phyloP scores from a whole-genome alignment of 139 green algal genomes.

The Marvania coccoides region DNA sequence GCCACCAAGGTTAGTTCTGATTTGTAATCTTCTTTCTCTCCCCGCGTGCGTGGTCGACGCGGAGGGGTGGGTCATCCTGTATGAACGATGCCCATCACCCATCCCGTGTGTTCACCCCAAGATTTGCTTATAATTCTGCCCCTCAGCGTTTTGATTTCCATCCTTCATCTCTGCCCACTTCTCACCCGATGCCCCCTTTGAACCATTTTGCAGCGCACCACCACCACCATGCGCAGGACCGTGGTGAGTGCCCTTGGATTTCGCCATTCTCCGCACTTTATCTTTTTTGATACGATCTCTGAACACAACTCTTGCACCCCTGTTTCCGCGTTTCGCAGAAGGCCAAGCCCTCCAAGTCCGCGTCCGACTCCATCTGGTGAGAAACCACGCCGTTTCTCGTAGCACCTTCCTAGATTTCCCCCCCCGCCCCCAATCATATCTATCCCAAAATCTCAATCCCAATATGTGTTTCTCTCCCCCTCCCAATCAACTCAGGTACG shows the following conservation, averaged over 20 bases:
- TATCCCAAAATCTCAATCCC: background rate
- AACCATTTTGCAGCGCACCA: slow-evolving; percentile 21
- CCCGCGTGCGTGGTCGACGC: too few species aligned
- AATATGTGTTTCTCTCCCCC: background rate
- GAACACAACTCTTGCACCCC: too few species aligned
- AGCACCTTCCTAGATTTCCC: background rate
- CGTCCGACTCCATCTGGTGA: slow-evolving; percentile 22
- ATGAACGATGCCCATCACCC: background rate
- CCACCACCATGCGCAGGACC: slow-evolving; percentile 32
- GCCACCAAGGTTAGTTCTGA: slow-evolving; percentile 1
- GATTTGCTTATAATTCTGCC: too few species aligned
- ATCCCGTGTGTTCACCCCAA: background rate
- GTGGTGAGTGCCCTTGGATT: too few species aligned
- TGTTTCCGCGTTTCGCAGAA: too few species aligned
- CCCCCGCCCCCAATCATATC: background rate
- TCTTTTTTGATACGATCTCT: too few species aligned
- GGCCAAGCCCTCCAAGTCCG: slow-evolving; percentile 18
- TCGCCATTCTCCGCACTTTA: too few species aligned
- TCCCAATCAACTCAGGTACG: slow-evolving; percentile 37
- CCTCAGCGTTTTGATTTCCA: too few species aligned
- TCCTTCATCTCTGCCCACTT: too few species aligned
- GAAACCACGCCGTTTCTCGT: background rate
- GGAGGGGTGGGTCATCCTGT: background rate
- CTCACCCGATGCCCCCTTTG: too few species aligned
- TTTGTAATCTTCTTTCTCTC: too few species aligned